A percentile compares a stretch with the other conserved stretches of the same genome.
These are phyloP conservation scores for Monosporascus cannonballus DNA, from an alignment of 2,329 filamentous ascomycete genomes.

Conservation along the genomic window DNA sequence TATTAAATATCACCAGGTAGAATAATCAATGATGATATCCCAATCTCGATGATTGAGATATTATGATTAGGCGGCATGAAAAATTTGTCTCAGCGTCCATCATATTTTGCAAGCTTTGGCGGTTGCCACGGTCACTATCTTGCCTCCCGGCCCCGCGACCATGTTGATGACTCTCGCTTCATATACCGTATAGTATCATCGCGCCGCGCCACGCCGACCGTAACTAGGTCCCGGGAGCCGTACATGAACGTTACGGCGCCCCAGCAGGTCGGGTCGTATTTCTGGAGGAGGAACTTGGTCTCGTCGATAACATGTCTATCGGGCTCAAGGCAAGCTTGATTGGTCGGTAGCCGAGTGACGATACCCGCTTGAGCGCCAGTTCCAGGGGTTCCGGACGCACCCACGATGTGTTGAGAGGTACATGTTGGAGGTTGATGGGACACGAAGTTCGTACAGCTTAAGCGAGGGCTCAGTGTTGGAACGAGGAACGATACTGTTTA, in stretches of 20 bases:
- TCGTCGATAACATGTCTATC: conserved; percentile 5
- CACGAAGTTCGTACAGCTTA: background rate
- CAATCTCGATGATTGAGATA: too few species aligned
- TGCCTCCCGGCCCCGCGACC: conserved; percentile 6
- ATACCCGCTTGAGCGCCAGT: conserved; percentile 7
- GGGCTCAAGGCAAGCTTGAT: conserved; percentile 13
- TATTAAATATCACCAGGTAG: too few species aligned
- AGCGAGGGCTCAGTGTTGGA: too few species aligned
- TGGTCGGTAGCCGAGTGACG: conserved; percentile 9
- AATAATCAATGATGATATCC: too few species aligned
- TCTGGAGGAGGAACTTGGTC: conserved; percentile 8
- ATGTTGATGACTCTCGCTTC: conserved; percentile 11
- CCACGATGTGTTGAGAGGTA: conserved; percentile 14
- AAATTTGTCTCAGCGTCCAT: too few species aligned
- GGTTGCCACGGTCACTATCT: conserved; percentile 6
- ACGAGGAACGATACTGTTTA: too few species aligned
- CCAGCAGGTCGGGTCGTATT: conserved; percentile 11
- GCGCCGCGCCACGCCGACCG: conserved; percentile 3
- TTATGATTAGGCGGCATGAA: too few species aligned
- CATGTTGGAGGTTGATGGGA: conserved; percentile 5
- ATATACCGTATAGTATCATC: conserved; percentile 10
- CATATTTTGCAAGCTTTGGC: too few species aligned
- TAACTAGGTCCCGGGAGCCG: conserved; percentile 9
- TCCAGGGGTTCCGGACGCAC: conserved; percentile 14
- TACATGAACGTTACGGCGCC: conserved; percentile 12